Percentiles rank a stretch among this genome's conserved stretches.
These are phyloP conservation scores for Boletus coccyginus DNA, from an alignment of 768 basidiomycete species.

Conservation along the genomic window DNA sequence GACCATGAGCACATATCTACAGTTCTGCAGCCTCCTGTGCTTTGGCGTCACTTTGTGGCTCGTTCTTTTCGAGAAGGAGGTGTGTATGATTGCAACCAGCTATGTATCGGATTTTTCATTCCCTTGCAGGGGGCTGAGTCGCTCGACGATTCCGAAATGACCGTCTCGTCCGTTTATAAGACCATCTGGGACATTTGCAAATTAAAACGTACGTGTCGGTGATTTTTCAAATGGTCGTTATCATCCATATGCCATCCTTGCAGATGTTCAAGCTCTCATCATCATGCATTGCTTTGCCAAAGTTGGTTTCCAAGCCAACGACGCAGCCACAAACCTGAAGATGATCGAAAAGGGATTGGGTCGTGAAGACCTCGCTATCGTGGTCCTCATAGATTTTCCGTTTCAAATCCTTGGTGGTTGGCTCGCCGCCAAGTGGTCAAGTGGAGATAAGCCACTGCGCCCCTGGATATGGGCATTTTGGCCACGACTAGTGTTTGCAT, in stretches of 20 bases:
- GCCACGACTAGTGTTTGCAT: slow-evolving; percentile 74
- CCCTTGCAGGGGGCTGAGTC: slow-evolving; percentile 66
- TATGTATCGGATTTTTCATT: background rate
- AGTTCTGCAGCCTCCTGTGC: slow-evolving; percentile 82
- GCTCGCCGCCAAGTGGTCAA: slow-evolving; percentile 90
- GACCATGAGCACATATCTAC: slow-evolving; percentile 74
- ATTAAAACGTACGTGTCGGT: slow-evolving; percentile 64
- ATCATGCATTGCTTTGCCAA: slow-evolving; percentile 88
- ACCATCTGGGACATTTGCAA: slow-evolving; percentile 95
- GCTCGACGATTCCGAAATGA: slow-evolving; percentile 79
- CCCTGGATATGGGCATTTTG: slow-evolving; percentile 93
- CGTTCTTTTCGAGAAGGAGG: slow-evolving; percentile 86
- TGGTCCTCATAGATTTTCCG: slow-evolving; percentile 95
- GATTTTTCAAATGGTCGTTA: background rate
- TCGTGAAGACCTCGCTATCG: slow-evolving; percentile 93
- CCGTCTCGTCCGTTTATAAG: slow-evolving; percentile 84
- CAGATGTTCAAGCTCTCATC: slow-evolving; percentile 90
- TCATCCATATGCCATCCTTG: background rate
- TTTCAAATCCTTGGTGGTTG: slow-evolving; percentile 96
- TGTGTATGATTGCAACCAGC: slow-evolving; percentile 29
- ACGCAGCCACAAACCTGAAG: slow-evolving; percentile 87
- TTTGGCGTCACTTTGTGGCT: slow-evolving; percentile 88
- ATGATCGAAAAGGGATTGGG: slow-evolving; percentile 96
- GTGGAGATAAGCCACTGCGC: slow-evolving; percentile 71
- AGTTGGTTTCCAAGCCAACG: slow-evolving; percentile 92